Evolutionary conservation across 345 rosid genomes (phyloP).

Genomic region (Eucalyptus pauciflora): DNA sequence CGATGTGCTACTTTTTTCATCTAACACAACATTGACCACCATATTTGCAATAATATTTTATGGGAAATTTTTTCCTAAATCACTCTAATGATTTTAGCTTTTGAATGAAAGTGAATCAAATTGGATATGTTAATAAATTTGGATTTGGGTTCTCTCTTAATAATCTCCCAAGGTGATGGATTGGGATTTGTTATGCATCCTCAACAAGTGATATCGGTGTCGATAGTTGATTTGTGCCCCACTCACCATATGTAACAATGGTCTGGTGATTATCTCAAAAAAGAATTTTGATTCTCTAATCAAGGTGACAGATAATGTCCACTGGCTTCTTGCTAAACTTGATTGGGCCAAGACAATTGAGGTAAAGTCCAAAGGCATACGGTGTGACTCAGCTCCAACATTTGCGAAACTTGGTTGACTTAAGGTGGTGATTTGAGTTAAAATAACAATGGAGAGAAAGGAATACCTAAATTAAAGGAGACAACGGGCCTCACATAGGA

Average conservation of each 20-base stretch:
- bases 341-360: background rate
- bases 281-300: background rate
- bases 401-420: background rate
- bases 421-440: background rate
- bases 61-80: background rate
- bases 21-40: background rate
- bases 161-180: background rate
- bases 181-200: background rate
- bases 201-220: background rate
- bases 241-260: background rate
- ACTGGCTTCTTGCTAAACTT: background rate
- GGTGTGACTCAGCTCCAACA: background rate
- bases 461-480: background rate
- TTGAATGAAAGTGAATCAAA: background rate
- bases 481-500: background rate
- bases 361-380: background rate
- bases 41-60: background rate
- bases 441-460: background rate
- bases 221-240: background rate
- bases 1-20: background rate
- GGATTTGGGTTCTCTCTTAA: background rate
- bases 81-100: background rate
- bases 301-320: background rate
- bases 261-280: background rate
- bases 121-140: background rate